These are phyloP conservation scores for Eucalyptus marginata DNA, from an alignment of 345 rosid species.

Conservation along the genomic window DNA sequence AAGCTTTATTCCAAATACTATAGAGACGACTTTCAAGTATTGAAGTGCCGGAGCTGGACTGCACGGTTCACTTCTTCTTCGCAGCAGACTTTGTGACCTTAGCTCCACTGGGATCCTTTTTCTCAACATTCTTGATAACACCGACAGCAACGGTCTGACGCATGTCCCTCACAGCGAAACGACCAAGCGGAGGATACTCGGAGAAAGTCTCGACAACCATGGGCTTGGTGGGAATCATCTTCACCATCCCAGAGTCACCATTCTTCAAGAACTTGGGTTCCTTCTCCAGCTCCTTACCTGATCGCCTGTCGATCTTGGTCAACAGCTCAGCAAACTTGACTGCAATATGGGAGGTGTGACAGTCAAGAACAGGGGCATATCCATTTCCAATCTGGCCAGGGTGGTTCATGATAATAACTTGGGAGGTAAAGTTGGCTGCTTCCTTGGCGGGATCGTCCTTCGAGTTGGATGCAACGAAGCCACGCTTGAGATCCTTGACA, in stretches of 20 bases:
- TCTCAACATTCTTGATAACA: slow-evolving; percentile 75
- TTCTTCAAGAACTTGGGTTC: slow-evolving; percentile 84
- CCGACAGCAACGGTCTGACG: slow-evolving; percentile 91
- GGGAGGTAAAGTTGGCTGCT: slow-evolving; percentile 72
- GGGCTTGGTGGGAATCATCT: slow-evolving; percentile 89
- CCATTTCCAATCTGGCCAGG: slow-evolving; percentile 92
- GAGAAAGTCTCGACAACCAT: slow-evolving; percentile 93
- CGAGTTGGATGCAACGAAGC: slow-evolving; percentile 75
- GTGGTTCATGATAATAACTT: slow-evolving; percentile 91
- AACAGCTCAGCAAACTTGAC: slow-evolving; percentile 59
- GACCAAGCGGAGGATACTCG: slow-evolving; percentile 70
- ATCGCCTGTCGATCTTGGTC: slow-evolving; percentile 74
- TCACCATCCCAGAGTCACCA: slow-evolving; percentile 68
- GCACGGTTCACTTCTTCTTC: slow-evolving; percentile 74
- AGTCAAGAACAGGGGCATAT: slow-evolving; percentile 74
- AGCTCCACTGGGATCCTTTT: slow-evolving; percentile 75
- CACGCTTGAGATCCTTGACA: slow-evolving; percentile 85
- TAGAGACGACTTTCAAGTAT: background rate
- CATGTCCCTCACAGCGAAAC: slow-evolving; percentile 92
- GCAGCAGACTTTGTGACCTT: slow-evolving; percentile 86
- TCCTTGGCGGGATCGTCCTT: slow-evolving; percentile 85
- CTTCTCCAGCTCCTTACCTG: slow-evolving; percentile 80
- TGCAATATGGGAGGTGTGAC: slow-evolving; percentile 84
- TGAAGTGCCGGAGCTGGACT: background rate
- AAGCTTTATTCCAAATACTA: background rate